phyloP scores from a whole-genome alignment of 345 rosid species.

The Pistacia vera region DNA sequence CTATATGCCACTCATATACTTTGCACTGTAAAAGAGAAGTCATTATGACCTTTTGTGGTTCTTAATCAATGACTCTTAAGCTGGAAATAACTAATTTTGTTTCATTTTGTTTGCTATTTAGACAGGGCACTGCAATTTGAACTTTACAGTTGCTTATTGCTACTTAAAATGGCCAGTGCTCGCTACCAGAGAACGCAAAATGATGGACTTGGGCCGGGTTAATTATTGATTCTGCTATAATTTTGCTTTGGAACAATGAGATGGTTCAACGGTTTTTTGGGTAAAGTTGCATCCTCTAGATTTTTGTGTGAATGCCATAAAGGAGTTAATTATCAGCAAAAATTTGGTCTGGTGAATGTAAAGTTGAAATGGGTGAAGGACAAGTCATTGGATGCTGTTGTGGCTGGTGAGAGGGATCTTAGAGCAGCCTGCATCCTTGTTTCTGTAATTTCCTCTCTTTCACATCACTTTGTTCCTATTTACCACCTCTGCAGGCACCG shows the following conservation, averaged over 20 bases:
- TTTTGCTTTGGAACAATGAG: conserved; percentile 7
- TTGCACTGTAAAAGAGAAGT: too few relatives aligned
- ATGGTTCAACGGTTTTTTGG: conserved; percentile 41
- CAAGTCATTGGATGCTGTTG: conserved; percentile 58
- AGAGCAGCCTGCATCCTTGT: conserved; percentile 62
- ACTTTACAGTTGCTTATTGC: too few relatives aligned
- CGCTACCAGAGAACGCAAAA: neutral
- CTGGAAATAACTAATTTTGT: too few relatives aligned
- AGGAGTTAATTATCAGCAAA: conserved; percentile 54
- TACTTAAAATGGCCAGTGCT: neutral
- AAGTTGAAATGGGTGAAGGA: conserved; percentile 92
- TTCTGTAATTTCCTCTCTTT: conserved; percentile 53
- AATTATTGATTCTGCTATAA: neutral
- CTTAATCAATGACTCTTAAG: too few relatives aligned
- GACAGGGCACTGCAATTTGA: too few relatives aligned
- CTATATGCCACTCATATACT: too few relatives aligned
- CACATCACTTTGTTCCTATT: conserved; percentile 44
- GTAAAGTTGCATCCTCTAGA: conserved; percentile 17
- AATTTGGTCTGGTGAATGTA: conserved; percentile 59
- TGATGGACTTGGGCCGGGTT: neutral
- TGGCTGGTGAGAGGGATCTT: conserved; percentile 56
- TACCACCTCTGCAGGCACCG: conserved; percentile 51
- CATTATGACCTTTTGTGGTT: too few relatives aligned
- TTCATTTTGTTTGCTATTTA: too few relatives aligned
- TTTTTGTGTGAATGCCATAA: conserved; percentile 32